phyloP scores from a whole-genome alignment of 371 early-diverging fungal genomes.

The Blakeslea trispora region DNA sequence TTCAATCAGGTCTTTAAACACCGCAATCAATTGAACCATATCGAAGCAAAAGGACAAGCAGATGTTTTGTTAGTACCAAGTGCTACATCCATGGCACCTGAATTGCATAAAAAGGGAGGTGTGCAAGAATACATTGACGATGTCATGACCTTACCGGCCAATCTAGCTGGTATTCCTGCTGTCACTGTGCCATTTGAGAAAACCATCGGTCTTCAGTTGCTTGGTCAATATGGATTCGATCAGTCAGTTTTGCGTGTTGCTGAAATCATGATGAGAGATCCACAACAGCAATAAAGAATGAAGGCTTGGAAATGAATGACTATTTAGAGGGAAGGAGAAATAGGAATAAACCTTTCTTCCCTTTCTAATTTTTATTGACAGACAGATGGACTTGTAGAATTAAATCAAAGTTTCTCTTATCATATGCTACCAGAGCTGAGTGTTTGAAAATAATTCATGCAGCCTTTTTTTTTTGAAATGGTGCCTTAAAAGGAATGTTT shows the following conservation, averaged over 20 bases:
- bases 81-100: slow-evolving; percentile 69
- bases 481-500: too few species aligned
- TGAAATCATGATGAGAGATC: slow-evolving; percentile 3
- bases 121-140: slow-evolving; percentile 78
- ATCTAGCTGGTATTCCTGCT: slow-evolving; percentile 81
- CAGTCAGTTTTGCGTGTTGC: slow-evolving; percentile 51
- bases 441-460: too few species aligned
- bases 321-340: too few species aligned
- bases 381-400: too few species aligned
- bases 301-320: too few species aligned
- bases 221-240: slow-evolving; percentile 85
- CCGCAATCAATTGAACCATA: slow-evolving; percentile 33
- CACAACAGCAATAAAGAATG: neutral
- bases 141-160: slow-evolving; percentile 89
- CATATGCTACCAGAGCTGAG: too few species aligned
- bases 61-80: slow-evolving; percentile 78
- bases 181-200: slow-evolving; percentile 66
- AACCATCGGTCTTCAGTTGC: slow-evolving; percentile 82
- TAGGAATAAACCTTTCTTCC: too few species aligned
- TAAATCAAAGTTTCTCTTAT: too few species aligned
- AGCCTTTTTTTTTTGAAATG: too few species aligned
- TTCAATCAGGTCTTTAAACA: slow-evolving; percentile 73
- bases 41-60: slow-evolving; percentile 7
- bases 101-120: slow-evolving; percentile 16
- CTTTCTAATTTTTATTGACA: too few species aligned